Evolutionary conservation across 2,329 filamentous ascomycete genomes (phyloP).

Genomic region (Leptographium wingfieldii): DNA sequence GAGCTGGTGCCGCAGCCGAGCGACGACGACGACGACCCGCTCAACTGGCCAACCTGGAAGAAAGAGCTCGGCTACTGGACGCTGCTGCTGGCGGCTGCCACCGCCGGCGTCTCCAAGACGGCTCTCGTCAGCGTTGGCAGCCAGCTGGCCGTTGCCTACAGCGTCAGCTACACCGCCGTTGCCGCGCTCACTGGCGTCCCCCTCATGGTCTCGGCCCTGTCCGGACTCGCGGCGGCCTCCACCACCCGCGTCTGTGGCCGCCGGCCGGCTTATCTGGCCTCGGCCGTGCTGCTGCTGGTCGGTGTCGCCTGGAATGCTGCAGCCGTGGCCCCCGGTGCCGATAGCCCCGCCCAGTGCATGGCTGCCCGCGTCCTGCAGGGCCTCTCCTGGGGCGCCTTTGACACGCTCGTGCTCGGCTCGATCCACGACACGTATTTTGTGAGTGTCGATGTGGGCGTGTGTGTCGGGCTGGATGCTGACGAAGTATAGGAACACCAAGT

Average conservation of each 20-base stretch:
- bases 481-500: constrained; percentile 39
- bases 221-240: constrained; percentile 29
- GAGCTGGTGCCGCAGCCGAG: constrained; percentile 44
- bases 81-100: constrained; percentile 31
- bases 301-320: constrained; percentile 34
- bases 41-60: constrained; percentile 46
- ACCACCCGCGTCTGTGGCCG: constrained; percentile 37
- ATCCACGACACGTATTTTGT: constrained; percentile 48
- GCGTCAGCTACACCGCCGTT: constrained; percentile 32
- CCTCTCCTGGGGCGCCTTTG: constrained; percentile 46
- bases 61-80: constrained; percentile 37
- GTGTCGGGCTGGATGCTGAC: background rate
- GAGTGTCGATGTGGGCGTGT: constrained; percentile 13
- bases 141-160: constrained; percentile 28
- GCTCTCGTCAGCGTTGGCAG: constrained; percentile 36
- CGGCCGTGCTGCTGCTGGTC: constrained; percentile 31
- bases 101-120: constrained; percentile 41
- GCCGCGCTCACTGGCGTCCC: constrained; percentile 40
- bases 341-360: constrained; percentile 33
- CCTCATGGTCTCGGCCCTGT: constrained; percentile 34
- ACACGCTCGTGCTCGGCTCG: constrained; percentile 37
- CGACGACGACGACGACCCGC: constrained; percentile 38
- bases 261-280: constrained; percentile 37
- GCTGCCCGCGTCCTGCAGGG: constrained; percentile 41
- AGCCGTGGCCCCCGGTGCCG: constrained; percentile 21